Evolutionary conservation across 2,329 filamentous ascomycete species (phyloP), one percentile per base, ranked within the genome.

Genomic region (Rutstroemia sp.): DNA sequence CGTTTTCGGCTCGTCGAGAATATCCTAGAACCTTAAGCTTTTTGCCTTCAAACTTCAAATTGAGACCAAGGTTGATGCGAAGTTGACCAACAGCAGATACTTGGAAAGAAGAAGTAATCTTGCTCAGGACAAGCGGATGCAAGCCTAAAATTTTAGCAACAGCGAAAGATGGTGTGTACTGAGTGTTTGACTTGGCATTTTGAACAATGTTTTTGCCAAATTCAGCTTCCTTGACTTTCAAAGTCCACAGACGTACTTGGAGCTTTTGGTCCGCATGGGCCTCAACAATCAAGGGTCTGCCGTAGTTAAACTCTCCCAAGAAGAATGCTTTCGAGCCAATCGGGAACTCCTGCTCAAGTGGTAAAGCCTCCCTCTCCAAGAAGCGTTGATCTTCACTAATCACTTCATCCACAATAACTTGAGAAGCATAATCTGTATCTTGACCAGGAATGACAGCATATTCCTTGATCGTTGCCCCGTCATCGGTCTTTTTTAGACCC

Each of bases 21-120:
- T 96, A 99, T 0, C 94, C 94, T 34, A 99, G 75, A 6, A 99
- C 94, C 74, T 99, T 99, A 64, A 92, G 80, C 73, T 96, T 96
- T 73, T 89, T 92, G 2, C 84, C 89, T 70, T 99, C 94, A 58
- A 99, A 99, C 71, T 99, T 99, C 63, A 99, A 79, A 67, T 99
- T 99, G 59, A 99, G 78, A 0, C 94, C 94, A 23, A 99, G 76
- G 66, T 99, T 99, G 60, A 96, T 79, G 65, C 89, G 88, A 21
- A 64, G 62, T 57, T 91, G 77, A 25, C 88, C 90, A 57, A 89
- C 89, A 4, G 92, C 83, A 17, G 83, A 83, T 57, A 99, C 88
- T 54, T 86, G 88, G 71, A 95, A 97, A 0, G 92, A 92, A 1
- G 94, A 95, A 0, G 94, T 97, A 66, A 99, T 88, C 77, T 96